A percentile compares a stretch with the other conserved stretches of the same genome.
These are phyloP conservation scores for Trichomonas vaginalis DNA, from an alignment of 208 protist species.

Conservation along the genomic window DNA sequence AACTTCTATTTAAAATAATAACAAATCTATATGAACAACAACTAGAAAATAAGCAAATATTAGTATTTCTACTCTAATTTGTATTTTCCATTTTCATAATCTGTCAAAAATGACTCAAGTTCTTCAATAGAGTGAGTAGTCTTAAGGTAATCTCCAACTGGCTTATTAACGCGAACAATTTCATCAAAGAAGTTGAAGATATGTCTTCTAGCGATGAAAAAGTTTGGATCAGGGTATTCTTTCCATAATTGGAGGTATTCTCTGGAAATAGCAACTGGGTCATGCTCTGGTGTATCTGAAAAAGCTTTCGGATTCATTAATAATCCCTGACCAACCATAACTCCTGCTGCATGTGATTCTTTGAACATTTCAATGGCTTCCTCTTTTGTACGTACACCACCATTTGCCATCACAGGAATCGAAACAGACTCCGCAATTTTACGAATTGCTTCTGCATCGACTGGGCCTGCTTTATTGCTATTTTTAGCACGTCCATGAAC, in stretches of 20 bases:
- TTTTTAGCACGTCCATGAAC: background rate
- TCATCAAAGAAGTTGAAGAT: background rate
- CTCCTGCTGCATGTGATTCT: background rate
- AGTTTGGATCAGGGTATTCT: background rate
- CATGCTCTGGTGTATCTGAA: background rate
- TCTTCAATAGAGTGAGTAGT: background rate
- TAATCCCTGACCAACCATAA: background rate
- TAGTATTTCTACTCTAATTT: background rate
- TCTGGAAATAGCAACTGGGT: background rate
- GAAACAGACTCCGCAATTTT: background rate
- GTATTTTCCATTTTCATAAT: background rate
- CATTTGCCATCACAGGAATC: background rate
- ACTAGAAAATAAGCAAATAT: too few species aligned
- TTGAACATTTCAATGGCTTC: background rate
- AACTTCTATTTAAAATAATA: too few species aligned
- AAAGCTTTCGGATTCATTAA: slow-evolving; percentile 4
- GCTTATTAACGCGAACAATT: background rate
- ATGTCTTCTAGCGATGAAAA: background rate
- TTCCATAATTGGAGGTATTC: background rate
- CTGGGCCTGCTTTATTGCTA: background rate
- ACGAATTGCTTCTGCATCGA: background rate
- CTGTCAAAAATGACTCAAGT: background rate
- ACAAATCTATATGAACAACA: too few species aligned
- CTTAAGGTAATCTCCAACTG: background rate
- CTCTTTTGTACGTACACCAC: background rate